Base-by-base conservation (phyloP, 2,329 filamentous ascomycete genomes). In the Eurotiales sp. region DNA sequence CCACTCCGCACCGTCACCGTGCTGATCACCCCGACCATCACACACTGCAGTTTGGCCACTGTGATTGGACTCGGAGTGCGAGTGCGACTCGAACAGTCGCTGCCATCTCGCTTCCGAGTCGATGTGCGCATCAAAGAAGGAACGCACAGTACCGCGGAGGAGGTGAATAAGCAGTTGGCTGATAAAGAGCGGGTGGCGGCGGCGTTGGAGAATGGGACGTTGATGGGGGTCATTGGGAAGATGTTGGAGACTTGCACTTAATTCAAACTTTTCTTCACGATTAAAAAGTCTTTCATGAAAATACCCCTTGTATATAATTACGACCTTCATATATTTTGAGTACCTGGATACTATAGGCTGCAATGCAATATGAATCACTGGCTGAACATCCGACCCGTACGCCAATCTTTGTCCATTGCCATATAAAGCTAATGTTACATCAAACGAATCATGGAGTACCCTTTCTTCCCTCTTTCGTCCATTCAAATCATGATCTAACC, bases 111-210 rank as follows among this genome's bases (percentile, higher is more conserved):
- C 63, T 99, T 93, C 69, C 83, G 93, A 32, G 81, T 97, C 46
- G 91, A 97, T 69, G 90, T 97, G 41, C 83, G 86, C 61, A 95
- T 96, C 70, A 96, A 97, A 71, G 87, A 95, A 71, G 92, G 91
- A 56, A 93, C 90, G n/a, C 93, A 97, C 69, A 89, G 84, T 58
- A 95, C 95, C 55, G 92, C 90, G 41, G 90, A 96, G 56, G 90
- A 96, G 68, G 90, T 96, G 47, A 96, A 95, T 74, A 96, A 96
- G 77, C 93, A 99, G 72, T 76, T 99, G 39, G 88, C 85, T 29
- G 93, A 99, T 73, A 99, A 97, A 77, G 93, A 99, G 74, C 80
- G 93, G 55, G 93, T 99, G 40, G 91, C 92, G 1, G 93, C 93
- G 8, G 93, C 93, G 6, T 75, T 96, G 61, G 93, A 97, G 72